Base-by-base conservation (phyloP, 108 stramenopile genomes). In the Chaetoceros tenuissimus region DNA sequence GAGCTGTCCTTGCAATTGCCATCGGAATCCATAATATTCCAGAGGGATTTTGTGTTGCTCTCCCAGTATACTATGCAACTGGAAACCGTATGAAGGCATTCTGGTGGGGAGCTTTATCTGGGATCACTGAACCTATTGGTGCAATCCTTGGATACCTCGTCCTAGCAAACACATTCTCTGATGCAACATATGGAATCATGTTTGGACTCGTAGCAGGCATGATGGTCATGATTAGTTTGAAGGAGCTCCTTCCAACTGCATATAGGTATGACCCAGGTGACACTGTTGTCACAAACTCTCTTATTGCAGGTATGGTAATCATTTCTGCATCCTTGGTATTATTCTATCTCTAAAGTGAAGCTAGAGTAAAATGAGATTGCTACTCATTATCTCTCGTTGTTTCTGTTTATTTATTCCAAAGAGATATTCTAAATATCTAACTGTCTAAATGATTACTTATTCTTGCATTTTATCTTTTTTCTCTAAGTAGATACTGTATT, bases 181-280 rank as follows among this genome's bases (percentile, higher is more conserved):
- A 83, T 31, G 30, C 46, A 1, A 54, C 77, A 17, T 93, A 84
- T 66, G 92, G 66, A 19, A 44, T 84, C 16, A 57, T 95, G 24
- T 95, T 95, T 75, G 92, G 87, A 18, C 16, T 89, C 43, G 91
- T 93, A 3, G 76, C 77, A 0, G 94, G 94, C 27, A 95, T 95
- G 89, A 92, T 95, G 91, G 73, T 92, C 7, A 69, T 78, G 24
- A 96, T 98, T 63, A 73, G 82, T 46, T 49, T 88, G 23, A 76
- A 82, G 28, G 96, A 98, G 70, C 71, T 98, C 23, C 49, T 98
- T 3, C 97, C 96, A 16, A 96, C 96, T 1, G 94, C 97, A 24
- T 87, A 92, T 62, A 64, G 85, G n/a, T 96, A 96, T 65, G 95
- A 96, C 65, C 84, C 89, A 19, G 71, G 80, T 24, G 91, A 95